Percentiles rank a stretch among this genome's conserved stretches.
These are phyloP conservation scores for Trametes sp. DNA, from an alignment of 1,284 basidiomycete genomes.

Conservation along the genomic window DNA sequence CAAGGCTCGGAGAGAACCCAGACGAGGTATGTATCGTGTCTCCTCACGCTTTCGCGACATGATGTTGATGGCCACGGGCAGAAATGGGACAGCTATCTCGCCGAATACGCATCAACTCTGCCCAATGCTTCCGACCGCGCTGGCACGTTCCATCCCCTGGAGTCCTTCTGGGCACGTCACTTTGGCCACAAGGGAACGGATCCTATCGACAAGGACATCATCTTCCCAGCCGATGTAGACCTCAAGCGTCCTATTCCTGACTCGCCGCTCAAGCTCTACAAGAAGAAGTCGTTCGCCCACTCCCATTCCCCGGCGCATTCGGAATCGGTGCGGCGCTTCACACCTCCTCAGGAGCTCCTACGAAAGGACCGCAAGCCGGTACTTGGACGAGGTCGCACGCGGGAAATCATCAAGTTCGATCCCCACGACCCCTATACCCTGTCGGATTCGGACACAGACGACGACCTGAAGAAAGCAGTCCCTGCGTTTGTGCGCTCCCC, in stretches of 20 bases:
- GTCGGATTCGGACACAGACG: slow-evolving; percentile 46
- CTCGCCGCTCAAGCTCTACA: slow-evolving; percentile 34
- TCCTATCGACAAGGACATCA: slow-evolving; percentile 32
- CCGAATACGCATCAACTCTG: slow-evolving; percentile 61
- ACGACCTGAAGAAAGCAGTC: slow-evolving; percentile 31
- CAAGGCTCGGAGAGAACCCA: slow-evolving; percentile 67
- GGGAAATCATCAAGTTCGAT: slow-evolving; percentile 59
- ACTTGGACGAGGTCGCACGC: slow-evolving; percentile 38
- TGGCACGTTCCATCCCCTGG: slow-evolving; percentile 53
- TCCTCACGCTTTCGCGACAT: not conserved
- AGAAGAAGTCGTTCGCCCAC: slow-evolving; percentile 29
- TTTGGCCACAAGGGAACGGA: slow-evolving; percentile 42
- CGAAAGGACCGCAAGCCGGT: slow-evolving; percentile 37
- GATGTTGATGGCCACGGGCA: slow-evolving; percentile 34
- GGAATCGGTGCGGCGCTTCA: slow-evolving; percentile 19
- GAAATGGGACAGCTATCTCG: slow-evolving; percentile 76
- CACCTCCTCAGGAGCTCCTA: slow-evolving; percentile 30
- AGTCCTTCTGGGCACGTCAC: slow-evolving; percentile 59
- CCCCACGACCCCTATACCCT: slow-evolving; percentile 44
- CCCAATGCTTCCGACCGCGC: slow-evolving; percentile 48
- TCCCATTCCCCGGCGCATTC: slow-evolving; percentile 4
- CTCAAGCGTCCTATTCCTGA: slow-evolving; percentile 36
- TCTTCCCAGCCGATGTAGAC: slow-evolving; percentile 44
- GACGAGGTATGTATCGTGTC: slow-evolving; percentile 57
- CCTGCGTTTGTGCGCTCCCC: slow-evolving; percentile 26